Evolutionary conservation across 2,329 filamentous ascomycete species (phyloP), one percentile per base, ranked within the genome.

Genomic region (Lecanosticta acicola): DNA sequence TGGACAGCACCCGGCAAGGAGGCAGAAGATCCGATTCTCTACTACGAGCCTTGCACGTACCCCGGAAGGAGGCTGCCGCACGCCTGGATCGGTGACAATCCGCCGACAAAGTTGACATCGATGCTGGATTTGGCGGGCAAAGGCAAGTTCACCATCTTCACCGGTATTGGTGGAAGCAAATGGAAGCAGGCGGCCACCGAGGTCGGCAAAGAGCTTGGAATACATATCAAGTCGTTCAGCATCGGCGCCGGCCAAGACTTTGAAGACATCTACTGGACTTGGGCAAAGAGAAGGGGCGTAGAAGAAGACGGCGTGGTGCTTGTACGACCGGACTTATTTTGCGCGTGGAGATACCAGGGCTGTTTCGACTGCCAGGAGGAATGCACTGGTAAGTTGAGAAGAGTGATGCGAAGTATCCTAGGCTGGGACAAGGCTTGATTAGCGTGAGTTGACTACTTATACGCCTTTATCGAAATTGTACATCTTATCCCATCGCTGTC

Each of bases 11-110:
- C 32, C 9, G 38, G 20, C 17, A 14, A 13, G 21, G 20, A 18
- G 16, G 26, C 16, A 4, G 32, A 18, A 13, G 71, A 79, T 49
- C 59, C 65, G 0, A 66, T 74, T 3, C 55, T 72, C n/a, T 24
- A 47, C 14, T 46, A 52, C 14, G 53, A 58, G 14, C 21, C 54
- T 13, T 51, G 41, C 41, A 81, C 79, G 2, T 78, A 73, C 51
- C 80, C 80, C 0, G 80, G 80, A 4, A 66, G 66, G 20, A 69
- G 77, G 1, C 63, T 83, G 20, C 80, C 80, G 3, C 80, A 84
- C 57, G 78, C 68, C 0, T 83, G 80, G 80, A 63, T 83, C 4
- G 77, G 76, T 54, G 70, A 66, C 7, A 56, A 66, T 1, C 55
- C 67, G 2, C 76, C 76, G 0, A 62, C 61, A 1, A 59, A 68